Conservation (phyloP, 1,284 basidiomycete genomes). For the Psilocybe mexicana region DNA sequence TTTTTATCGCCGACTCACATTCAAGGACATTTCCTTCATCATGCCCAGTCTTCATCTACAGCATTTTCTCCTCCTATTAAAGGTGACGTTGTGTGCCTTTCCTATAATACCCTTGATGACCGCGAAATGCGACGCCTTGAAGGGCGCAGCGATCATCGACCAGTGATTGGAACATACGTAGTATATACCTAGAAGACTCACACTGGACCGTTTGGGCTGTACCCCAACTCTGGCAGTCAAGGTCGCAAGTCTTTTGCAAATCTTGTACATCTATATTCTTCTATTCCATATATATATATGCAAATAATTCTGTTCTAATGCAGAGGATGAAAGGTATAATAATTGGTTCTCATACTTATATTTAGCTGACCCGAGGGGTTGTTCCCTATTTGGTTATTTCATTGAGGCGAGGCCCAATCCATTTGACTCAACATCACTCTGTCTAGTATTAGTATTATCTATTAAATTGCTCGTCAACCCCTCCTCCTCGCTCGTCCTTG, state of each 20-base stretch:
- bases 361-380: too few species aligned
- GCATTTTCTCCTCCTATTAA: slow-evolving; percentile 33
- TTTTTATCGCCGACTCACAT: slow-evolving; percentile 42
- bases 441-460: neutral
- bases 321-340: too few species aligned
- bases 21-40: slow-evolving; percentile 6
- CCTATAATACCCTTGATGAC: slow-evolving; percentile 77
- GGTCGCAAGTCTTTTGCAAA: too few species aligned
- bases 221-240: too few species aligned
- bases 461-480: neutral
- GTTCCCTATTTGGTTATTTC: neutral
- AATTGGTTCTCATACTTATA: too few species aligned
- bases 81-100: slow-evolving; percentile 69
- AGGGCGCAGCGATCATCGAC: slow-evolving; percentile 78
- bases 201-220: neutral
- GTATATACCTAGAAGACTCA: slow-evolving; percentile 44
- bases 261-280: too few species aligned
- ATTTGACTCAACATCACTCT: too few species aligned
- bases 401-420: neutral
- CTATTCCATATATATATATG: too few species aligned
- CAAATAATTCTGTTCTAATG: too few species aligned
- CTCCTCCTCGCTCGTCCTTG: neutral
- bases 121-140: slow-evolving; percentile 72
- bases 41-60: slow-evolving; percentile 14
- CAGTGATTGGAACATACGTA: slow-evolving; percentile 75